A percentile compares a stretch with the other conserved stretches of the same genome.
Evolutionary conservation across 768 basidiomycete species (phyloP).

Genomic region (Hemileccinum rubropunctum): DNA sequence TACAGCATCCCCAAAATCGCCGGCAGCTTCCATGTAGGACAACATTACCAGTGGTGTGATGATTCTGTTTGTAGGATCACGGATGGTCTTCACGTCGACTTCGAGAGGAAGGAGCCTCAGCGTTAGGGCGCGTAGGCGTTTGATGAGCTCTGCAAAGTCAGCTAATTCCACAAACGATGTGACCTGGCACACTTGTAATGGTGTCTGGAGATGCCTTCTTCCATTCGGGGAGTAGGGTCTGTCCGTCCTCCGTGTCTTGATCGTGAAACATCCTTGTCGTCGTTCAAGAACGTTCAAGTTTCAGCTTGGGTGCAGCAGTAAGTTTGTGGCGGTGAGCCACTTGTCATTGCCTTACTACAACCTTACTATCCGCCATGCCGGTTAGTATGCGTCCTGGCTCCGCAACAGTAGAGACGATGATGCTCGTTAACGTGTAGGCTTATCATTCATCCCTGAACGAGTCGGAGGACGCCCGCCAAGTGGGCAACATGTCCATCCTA

Average conservation of each 20-base stretch:
- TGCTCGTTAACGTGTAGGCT: slow-evolving; percentile 50
- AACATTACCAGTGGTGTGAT: slow-evolving; percentile 79
- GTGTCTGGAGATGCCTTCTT: slow-evolving; percentile 65
- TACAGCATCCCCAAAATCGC: slow-evolving; percentile 85
- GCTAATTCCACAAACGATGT: not conserved
- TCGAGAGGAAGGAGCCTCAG: slow-evolving; percentile 76
- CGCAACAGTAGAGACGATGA: slow-evolving; percentile 2
- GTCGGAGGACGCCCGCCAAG: slow-evolving; percentile 71
- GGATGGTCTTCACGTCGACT: slow-evolving; percentile 63
- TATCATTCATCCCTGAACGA: slow-evolving; percentile 96
- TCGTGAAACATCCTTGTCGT: slow-evolving; percentile 27
- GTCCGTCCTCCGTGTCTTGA: slow-evolving; percentile 34
- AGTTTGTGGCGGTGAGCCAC: too few species aligned
- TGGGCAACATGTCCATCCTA: slow-evolving; percentile 87
- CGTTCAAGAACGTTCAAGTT: too few species aligned
- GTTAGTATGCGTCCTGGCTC: slow-evolving; percentile 37
- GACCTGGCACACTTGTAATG: slow-evolving; percentile 59
- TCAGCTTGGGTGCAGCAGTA: too few species aligned
- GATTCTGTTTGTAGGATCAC: slow-evolving; percentile 75
- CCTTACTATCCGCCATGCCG: too few species aligned
- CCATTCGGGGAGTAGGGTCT: slow-evolving; percentile 40
- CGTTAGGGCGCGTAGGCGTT: slow-evolving; percentile 74
- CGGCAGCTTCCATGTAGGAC: slow-evolving; percentile 77
- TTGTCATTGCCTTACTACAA: too few species aligned
- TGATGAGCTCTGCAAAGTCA: slow-evolving; percentile 63